A percentile compares a stretch with the other conserved stretches of the same genome.
Conservation (phyloP, 2,329 filamentous ascomycete species). For the Leptographium flavum region DNA sequence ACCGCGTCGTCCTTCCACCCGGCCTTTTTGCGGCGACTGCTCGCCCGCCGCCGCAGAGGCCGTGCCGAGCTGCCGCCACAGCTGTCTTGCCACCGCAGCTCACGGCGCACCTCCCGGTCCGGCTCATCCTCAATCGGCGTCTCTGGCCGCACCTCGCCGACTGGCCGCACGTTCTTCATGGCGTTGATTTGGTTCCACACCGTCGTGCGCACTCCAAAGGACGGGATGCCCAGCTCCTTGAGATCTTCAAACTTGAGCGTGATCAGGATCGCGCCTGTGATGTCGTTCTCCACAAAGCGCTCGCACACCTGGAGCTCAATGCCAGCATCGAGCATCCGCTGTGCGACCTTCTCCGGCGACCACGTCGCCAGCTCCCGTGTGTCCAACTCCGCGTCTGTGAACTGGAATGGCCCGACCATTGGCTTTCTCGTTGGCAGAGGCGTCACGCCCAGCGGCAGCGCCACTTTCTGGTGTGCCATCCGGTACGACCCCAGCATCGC, state of each 20-base stretch:
- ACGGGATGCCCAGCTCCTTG: constrained; percentile 65
- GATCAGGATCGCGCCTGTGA: constrained; percentile 73
- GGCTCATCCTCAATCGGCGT: constrained; percentile 49
- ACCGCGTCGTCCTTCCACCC: constrained; percentile 48
- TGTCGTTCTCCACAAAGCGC: constrained; percentile 83
- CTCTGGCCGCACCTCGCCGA: constrained; percentile 33
- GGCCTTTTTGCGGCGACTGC: constrained; percentile 23
- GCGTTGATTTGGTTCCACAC: constrained; percentile 68
- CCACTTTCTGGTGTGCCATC: constrained; percentile 14
- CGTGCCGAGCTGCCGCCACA: too few relatives aligned
- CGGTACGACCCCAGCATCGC: not conserved
- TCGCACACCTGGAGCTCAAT: constrained; percentile 66
- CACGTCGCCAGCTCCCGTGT: constrained; percentile 46
- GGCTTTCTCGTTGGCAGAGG: constrained; percentile 23
- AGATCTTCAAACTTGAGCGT: constrained; percentile 86
- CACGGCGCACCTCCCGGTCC: constrained; percentile 33
- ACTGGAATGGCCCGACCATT: constrained; percentile 36
- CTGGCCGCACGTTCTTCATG: constrained; percentile 41
- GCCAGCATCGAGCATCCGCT: constrained; percentile 75
- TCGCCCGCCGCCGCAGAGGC: constrained; percentile 26
- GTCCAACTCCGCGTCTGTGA: constrained; percentile 42
- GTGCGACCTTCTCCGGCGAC: constrained; percentile 64
- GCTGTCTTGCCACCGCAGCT: constrained; percentile 19
- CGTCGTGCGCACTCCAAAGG: constrained; percentile 67
- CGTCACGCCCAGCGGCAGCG: constrained; percentile 22